These are phyloP conservation scores for Grammothele lineata DNA, from an alignment of 768 basidiomycete genomes.

Conservation along the genomic window DNA sequence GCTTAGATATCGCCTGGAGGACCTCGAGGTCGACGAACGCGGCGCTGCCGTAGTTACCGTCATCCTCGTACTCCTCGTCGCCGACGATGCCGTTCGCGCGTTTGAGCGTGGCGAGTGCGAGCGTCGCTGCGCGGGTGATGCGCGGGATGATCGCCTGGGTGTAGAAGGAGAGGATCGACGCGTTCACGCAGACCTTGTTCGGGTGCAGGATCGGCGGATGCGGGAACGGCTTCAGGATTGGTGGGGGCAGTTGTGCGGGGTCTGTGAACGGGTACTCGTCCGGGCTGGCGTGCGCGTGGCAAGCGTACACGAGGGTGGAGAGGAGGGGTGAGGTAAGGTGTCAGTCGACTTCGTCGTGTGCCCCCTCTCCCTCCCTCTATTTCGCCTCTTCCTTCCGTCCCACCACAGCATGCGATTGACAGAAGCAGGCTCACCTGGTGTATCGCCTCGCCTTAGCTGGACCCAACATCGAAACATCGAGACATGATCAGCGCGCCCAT, in stretches of 20 bases:
- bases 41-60: constrained; percentile 96
- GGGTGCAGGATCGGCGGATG: constrained; percentile 79
- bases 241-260: constrained; percentile 61
- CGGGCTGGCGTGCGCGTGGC: constrained; percentile 50
- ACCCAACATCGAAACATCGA: not conserved
- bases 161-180: constrained; percentile 87
- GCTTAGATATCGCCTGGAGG: constrained; percentile 95
- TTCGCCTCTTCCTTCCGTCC: not conserved
- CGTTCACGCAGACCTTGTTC: constrained; percentile 82
- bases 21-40: constrained; percentile 94
- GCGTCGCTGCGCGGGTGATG: constrained; percentile 73
- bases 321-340: not conserved
- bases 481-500: too few species aligned
- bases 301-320: not conserved
- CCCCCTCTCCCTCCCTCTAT: too few species aligned
- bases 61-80: constrained; percentile 77
- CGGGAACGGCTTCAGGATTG: constrained; percentile 68
- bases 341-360: too few species aligned
- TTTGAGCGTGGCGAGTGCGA: constrained; percentile 59
- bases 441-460: constrained; percentile 92
- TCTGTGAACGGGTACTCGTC: constrained; percentile 96
- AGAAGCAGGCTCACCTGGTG: constrained; percentile 60
- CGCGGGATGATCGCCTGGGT: constrained; percentile 82
- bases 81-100: constrained; percentile 63
- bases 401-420: not conserved